phyloP scores from a whole-genome alignment of 2,329 filamentous ascomycete species.

The Fusarium kyushuense region DNA sequence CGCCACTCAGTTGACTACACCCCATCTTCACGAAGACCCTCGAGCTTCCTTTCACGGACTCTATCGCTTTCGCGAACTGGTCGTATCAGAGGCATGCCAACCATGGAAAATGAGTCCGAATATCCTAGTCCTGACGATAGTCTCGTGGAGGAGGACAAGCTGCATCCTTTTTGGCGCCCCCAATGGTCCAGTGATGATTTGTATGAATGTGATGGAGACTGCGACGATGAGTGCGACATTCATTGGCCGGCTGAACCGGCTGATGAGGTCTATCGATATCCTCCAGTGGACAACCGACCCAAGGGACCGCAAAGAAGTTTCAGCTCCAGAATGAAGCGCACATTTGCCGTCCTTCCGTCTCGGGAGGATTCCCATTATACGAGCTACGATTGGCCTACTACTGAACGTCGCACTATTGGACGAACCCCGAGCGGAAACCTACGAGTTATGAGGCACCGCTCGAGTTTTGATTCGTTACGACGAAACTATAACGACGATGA shows the following conservation, averaged over 20 bases:
- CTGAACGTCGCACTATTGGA: conserved; percentile 69
- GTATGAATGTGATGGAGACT: conserved; percentile 50
- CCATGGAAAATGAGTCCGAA: conserved; percentile 47
- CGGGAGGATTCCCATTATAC: conserved; percentile 52
- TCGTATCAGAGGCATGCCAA: conserved; percentile 47
- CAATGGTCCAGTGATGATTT: conserved; percentile 56
- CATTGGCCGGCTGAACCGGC: conserved; percentile 53
- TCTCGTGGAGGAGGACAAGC: conserved; percentile 64
- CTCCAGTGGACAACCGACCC: conserved; percentile 63
- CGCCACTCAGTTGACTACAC: conserved; percentile 58
- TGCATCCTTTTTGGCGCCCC: conserved; percentile 74
- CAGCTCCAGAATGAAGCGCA: conserved; percentile 66
- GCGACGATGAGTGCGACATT: conserved; percentile 42
- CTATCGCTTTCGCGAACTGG: conserved; percentile 64
- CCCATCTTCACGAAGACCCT: conserved; percentile 54
- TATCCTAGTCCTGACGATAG: conserved; percentile 60
- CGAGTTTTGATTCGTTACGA: conserved; percentile 60
- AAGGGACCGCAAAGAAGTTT: conserved; percentile 60
- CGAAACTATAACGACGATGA: conserved; percentile 40
- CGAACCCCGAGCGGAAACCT: conserved; percentile 71
- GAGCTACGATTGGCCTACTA: conserved; percentile 52
- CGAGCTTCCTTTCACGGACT: conserved; percentile 62
- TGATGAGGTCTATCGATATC: conserved; percentile 60
- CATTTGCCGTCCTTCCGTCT: conserved; percentile 71
- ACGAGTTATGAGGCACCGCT: conserved; percentile 67